Conservation (phyloP, 1,284 basidiomycete species). For the Hymenochaete sp. region DNA sequence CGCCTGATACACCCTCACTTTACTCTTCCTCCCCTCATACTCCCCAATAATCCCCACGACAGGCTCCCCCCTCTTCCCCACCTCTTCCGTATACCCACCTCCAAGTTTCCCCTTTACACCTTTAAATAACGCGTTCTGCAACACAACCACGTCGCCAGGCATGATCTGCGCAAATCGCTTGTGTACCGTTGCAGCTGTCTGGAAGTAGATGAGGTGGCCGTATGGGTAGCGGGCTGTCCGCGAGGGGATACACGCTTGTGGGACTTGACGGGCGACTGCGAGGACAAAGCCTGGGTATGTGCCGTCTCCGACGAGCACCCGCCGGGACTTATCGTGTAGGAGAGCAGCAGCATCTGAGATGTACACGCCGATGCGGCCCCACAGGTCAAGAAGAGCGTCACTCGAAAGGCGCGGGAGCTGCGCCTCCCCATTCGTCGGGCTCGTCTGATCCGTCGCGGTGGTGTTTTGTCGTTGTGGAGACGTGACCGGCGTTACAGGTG, state of each 20-base stretch:
- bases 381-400: constrained; percentile 63
- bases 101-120: constrained; percentile 74
- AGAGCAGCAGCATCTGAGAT: constrained; percentile 61
- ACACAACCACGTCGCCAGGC: constrained; percentile 75
- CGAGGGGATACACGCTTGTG: constrained; percentile 37
- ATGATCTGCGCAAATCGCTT: constrained; percentile 71
- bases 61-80: constrained; percentile 50
- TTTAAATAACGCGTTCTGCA: constrained; percentile 76
- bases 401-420: constrained; percentile 26
- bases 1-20: constrained; percentile 75
- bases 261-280: constrained; percentile 53
- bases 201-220: constrained; percentile 70
- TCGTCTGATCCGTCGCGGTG: not conserved
- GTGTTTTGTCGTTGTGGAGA: not conserved
- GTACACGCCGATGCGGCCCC: constrained; percentile 66
- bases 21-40: constrained; percentile 79
- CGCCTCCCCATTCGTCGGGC: too few relatives aligned
- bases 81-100: constrained; percentile 57
- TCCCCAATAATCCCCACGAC: constrained; percentile 72
- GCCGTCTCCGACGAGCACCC: constrained; percentile 72
- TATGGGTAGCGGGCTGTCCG: constrained; percentile 35
- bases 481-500: not conserved
- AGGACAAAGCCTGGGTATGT: constrained; percentile 71
- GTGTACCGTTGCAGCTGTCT: constrained; percentile 58
- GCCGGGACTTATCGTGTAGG: constrained; percentile 68